Evolutionary conservation across 495 filamentous ascomycete genomes (phyloP).

Genomic region (Trypethelium eluteriae): DNA sequence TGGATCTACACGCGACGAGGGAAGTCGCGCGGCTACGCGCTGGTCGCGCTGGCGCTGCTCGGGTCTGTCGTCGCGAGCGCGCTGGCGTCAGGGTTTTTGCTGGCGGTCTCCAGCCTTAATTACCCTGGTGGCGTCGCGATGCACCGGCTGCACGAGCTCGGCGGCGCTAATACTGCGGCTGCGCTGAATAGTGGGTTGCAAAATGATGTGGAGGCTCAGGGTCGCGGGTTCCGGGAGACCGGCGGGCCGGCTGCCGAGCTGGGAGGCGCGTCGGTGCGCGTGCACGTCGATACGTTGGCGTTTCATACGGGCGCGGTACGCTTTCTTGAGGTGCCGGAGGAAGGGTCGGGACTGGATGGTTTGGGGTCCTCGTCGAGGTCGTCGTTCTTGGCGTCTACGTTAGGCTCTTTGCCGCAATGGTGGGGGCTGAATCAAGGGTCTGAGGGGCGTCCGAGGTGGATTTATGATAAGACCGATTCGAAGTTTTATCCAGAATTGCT

Average conservation of each 20-base stretch:
- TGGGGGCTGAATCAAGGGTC: not conserved
- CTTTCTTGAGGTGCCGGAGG: slow-evolving; percentile 54
- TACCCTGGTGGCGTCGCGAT: slow-evolving; percentile 37
- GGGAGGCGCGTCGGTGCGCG: slow-evolving; percentile 24
- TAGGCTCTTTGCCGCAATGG: too few species aligned
- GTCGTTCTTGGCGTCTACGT: not conserved
- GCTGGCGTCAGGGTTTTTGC: slow-evolving; percentile 51
- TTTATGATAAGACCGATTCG: slow-evolving; percentile 60
- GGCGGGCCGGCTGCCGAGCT: too few species aligned
- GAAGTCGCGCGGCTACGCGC: slow-evolving; percentile 50
- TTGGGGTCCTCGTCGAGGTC: not conserved
- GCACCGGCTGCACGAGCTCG: slow-evolving; percentile 24
- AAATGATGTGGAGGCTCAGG: too few species aligned
- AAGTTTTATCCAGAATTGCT: slow-evolving; percentile 41
- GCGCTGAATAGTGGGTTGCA: too few species aligned
- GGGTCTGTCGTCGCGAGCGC: slow-evolving; percentile 54
- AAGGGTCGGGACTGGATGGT: slow-evolving; percentile 16
- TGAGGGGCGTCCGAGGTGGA: slow-evolving; percentile 33
- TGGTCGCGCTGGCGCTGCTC: slow-evolving; percentile 49
- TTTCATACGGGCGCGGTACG: slow-evolving; percentile 93
- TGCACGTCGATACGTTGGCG: slow-evolving; percentile 78
- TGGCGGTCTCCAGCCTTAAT: slow-evolving; percentile 46
- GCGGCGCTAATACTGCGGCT: not conserved
- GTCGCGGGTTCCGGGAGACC: too few species aligned
- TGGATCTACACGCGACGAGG: slow-evolving; percentile 62